Evolutionary conservation across 495 filamentous ascomycete species (phyloP).

Genomic region (Aspergillus heteromorphus): DNA sequence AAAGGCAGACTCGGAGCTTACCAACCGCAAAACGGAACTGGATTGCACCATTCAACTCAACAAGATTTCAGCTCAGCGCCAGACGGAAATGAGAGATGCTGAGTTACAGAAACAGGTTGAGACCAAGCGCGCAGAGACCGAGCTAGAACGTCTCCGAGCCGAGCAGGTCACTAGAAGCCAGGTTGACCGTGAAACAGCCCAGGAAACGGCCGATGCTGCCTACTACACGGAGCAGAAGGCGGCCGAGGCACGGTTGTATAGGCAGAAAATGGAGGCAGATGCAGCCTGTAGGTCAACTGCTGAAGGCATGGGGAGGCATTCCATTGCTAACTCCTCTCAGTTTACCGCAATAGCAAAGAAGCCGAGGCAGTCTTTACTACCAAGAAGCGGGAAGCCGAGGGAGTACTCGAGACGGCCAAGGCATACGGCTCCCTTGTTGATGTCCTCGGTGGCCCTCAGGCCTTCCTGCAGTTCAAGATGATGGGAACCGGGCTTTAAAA

Average conservation of each 20-base stretch:
- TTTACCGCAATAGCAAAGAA: constrained; percentile 43
- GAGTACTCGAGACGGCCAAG: constrained; percentile 66
- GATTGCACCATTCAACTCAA: constrained; percentile 65
- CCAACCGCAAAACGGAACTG: constrained; percentile 63
- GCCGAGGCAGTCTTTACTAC: constrained; percentile 58
- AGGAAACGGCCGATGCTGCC: constrained; percentile 66
- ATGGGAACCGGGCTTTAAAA: constrained; percentile 34
- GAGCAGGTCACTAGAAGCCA: constrained; percentile 71
- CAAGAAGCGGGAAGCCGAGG: constrained; percentile 68
- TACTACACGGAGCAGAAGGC: constrained; percentile 40
- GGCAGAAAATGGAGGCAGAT: constrained; percentile 50
- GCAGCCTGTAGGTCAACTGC: constrained; percentile 32
- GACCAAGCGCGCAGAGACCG: constrained; percentile 67
- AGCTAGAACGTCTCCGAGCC: constrained; percentile 71
- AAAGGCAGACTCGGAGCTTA: constrained; percentile 65
- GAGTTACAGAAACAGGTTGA: constrained; percentile 72
- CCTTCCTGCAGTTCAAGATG: constrained; percentile 69
- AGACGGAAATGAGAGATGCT: constrained; percentile 66
- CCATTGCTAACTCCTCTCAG: constrained; percentile 5
- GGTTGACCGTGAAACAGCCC: constrained; percentile 63
- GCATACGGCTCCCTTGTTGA: constrained; percentile 63
- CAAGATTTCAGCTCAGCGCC: constrained; percentile 63
- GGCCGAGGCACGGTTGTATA: constrained; percentile 57
- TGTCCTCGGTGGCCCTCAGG: constrained; percentile 70
- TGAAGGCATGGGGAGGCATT: too few relatives aligned